Conservation (phyloP, 2,329 filamentous ascomycete species). For the Paramyrothecium roridum region DNA sequence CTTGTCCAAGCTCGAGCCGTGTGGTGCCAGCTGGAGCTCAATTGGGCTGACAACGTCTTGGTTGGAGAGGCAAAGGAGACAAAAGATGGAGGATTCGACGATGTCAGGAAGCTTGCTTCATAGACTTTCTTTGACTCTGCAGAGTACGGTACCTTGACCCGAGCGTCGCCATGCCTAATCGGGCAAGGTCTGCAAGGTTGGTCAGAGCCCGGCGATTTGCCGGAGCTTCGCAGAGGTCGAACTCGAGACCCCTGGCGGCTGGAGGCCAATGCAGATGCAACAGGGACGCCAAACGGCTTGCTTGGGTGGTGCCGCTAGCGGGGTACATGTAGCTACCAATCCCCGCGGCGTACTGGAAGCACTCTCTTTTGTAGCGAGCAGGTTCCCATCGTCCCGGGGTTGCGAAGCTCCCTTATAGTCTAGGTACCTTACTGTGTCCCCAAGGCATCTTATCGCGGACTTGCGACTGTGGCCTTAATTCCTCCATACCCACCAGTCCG, state of each 20-base stretch:
- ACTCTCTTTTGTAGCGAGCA: not conserved
- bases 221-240: not conserved
- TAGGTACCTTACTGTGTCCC: not conserved
- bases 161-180: not conserved
- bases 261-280: too few species aligned
- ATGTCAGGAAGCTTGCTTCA: not conserved
- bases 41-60: too few species aligned
- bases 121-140: not conserved
- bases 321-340: too few species aligned
- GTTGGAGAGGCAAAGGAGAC: not conserved
- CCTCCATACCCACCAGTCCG: not conserved
- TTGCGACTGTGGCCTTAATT: conserved; percentile 34
- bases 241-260: too few species aligned
- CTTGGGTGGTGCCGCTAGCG: too few species aligned
- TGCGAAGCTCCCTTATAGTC: not conserved
- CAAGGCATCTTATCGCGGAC: conserved; percentile 7
- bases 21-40: not conserved
- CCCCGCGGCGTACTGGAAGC: too few species aligned
- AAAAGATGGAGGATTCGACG: not conserved
- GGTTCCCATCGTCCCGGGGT: not conserved
- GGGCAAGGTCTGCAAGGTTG: not conserved
- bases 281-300: too few species aligned
- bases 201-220: not conserved
- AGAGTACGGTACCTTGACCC: not conserved
- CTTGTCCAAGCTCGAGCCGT: too few species aligned